Conservation (phyloP, 2,329 filamentous ascomycete species). For the Ascocoryne sarcoides region DNA sequence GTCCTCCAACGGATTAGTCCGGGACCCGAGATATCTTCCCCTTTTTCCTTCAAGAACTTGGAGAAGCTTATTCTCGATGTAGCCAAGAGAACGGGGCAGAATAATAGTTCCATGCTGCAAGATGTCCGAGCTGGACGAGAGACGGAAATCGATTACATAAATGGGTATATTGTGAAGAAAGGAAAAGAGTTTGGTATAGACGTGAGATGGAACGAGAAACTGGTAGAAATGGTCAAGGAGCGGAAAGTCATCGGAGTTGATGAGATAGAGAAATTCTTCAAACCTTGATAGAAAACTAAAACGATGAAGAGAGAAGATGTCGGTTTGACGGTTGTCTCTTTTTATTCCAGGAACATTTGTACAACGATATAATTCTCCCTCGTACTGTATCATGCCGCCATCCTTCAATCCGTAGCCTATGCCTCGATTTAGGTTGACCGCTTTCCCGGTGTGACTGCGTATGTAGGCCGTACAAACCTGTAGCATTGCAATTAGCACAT, state of each 20-base stretch:
- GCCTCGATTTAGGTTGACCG: slow-evolving; percentile 17
- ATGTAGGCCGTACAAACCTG: slow-evolving; percentile 77
- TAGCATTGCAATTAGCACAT: too few species aligned
- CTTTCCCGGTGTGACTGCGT: slow-evolving; percentile 55
- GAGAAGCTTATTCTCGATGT: slow-evolving; percentile 34
- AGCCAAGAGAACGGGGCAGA: slow-evolving; percentile 40
- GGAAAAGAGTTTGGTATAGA: slow-evolving; percentile 24
- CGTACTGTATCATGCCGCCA: too few species aligned
- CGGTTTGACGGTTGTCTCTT: too few species aligned
- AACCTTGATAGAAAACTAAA: too few species aligned
- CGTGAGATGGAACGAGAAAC: slow-evolving; percentile 32
- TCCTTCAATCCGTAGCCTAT: too few species aligned
- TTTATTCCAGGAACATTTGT: too few species aligned
- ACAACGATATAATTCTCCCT: too few species aligned
- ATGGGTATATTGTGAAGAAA: slow-evolving; percentile 41
- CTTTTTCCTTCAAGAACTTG: slow-evolving; percentile 3
- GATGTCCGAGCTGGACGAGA: slow-evolving; percentile 42
- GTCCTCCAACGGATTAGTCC: slow-evolving; percentile 55
- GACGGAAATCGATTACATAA: slow-evolving; percentile 51
- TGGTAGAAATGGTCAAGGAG: slow-evolving; percentile 37
- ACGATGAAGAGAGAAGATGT: too few species aligned
- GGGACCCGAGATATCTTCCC: slow-evolving; percentile 8
- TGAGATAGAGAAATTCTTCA: slow-evolving; percentile 19
- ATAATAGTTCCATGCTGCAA: slow-evolving; percentile 55
- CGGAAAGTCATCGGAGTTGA: slow-evolving; percentile 27